These are phyloP conservation scores for Bipolaris oryzae DNA, from an alignment of 2,329 filamentous ascomycete species.

Conservation along the genomic window DNA sequence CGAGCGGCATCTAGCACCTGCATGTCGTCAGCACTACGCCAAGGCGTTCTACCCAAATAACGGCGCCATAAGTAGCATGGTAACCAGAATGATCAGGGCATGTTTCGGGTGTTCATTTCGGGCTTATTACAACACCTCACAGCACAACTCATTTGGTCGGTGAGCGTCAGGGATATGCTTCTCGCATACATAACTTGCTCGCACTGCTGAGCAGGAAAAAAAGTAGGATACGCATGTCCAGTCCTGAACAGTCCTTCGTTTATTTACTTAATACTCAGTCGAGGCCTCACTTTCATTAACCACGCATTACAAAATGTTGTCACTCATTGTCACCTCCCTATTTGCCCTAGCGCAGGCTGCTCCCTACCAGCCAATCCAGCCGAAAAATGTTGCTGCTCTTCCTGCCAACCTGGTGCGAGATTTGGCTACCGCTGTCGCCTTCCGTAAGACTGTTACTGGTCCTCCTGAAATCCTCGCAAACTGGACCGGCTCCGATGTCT, in stretches of 20 bases:
- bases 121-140: not conserved
- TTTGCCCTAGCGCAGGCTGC: not conserved
- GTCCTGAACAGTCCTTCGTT: conserved; percentile 1
- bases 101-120: not conserved
- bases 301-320: not conserved
- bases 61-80: not conserved
- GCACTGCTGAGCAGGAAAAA: not conserved
- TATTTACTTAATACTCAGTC: not conserved
- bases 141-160: not conserved
- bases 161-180: not conserved
- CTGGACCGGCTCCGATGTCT: not conserved
- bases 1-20: not conserved
- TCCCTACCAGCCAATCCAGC: not conserved
- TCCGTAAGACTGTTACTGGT: not conserved
- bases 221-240: not conserved
- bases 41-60: not conserved
- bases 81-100: not conserved
- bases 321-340: not conserved
- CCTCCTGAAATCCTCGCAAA: not conserved
- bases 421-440: not conserved
- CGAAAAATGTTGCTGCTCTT: not conserved
- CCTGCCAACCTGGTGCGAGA: not conserved
- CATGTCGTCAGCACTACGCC: not conserved
- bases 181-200: not conserved
- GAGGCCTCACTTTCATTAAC: not conserved